Evolutionary conservation across 2,329 filamentous ascomycete genomes (phyloP), one percentile per base, ranked within the genome.

Genomic region (Pseudocercospora crystallina): DNA sequence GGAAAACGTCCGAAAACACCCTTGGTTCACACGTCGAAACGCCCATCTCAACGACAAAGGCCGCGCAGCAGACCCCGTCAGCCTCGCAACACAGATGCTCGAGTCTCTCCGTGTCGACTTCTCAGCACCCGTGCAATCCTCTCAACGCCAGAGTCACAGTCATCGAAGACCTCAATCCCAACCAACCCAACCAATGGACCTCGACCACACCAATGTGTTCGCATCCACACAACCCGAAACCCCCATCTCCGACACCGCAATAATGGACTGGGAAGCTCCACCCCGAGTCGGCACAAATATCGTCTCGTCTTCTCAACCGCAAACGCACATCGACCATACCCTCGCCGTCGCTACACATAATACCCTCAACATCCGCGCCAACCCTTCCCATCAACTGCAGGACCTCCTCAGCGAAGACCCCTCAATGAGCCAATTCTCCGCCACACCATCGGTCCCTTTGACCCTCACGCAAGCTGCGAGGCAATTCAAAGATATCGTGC

Each of bases 31-130:
- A 3, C 82, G 89, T 39, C 79, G 79, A 53, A 99, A 97, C 69
- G 80, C 79, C 30, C 85, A 90, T 62, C 78, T 97, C 43, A 83
- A 84, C 3, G 65, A 80, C 1, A 85, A 90, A 54, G 92, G 92
- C 60, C 83, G 79, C 57, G 80, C 91, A 31, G 81, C 81, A 9
- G 89, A 97, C 63, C 89, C 89, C 1, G 76, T 97, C 55, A 82
- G 84, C 47, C 78, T 99, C 40, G 94, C 94, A n/a, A 95, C 94
- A 0, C 85, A 89, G 65, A 96, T 99, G 89, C 85, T 99, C 47
- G 89, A 95, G 67, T 87, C 84, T 48, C 81, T 99, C 12, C 87
- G 83, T 57, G 95, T 99, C 67, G 89, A 96, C 70, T 91, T 97
- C 66, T 84, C 79, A 46, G 81, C 87, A 61, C 77, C 82, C 53